Base-by-base conservation (phyloP, 257 asterid genomes). In the Solanum etuberosum region DNA sequence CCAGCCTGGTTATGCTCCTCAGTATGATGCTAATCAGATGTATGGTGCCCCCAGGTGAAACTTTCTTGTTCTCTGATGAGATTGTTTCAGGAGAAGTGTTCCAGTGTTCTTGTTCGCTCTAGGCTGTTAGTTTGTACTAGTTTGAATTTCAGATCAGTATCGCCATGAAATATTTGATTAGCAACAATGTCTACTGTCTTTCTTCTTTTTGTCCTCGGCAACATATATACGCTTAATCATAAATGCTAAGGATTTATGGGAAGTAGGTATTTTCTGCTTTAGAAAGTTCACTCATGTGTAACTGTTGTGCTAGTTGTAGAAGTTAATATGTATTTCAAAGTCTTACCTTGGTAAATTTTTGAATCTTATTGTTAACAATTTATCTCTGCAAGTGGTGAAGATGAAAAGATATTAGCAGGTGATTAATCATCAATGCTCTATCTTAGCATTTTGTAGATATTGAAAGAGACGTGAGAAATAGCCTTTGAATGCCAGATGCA, bases 21-120 rank as follows among this genome's bases (percentile, higher is more conserved):
- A 93, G 74, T 94, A 93, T 71, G 98, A 94, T 88, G 84, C 96
- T 25, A 95, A 91, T 87, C 98, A 95, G 95, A 92, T 92, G 90
- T 94, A 96, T 83, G 95, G 93, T 35, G 95, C 96, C n/a, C 96
- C 92, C 85, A 94, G 98, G 70, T 94, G 93, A 93, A 61, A 86
- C 31, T 73, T 73, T 21, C 61, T 70, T 57, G 13, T 84, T 25
- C 31, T 78, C 70, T 84, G 35, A 32, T 27, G 74, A 80, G 25
- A 31, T n/a, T 83, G 68, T 46, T 31, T 25, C 42, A 48, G 35
- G 71, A 74, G 25, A 80, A 27, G 42, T 46, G 40, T 46, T 80
- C 84, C 16, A 46, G 42, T 29, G 85, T 18, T 48, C 68, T 29
- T 48, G 42, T 81, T 48, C 42, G 14, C 67, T 16, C 68, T 81